Evolutionary conservation across 139 green algal species (phyloP).

Genomic region (Chlorella sorokiniana): DNA sequence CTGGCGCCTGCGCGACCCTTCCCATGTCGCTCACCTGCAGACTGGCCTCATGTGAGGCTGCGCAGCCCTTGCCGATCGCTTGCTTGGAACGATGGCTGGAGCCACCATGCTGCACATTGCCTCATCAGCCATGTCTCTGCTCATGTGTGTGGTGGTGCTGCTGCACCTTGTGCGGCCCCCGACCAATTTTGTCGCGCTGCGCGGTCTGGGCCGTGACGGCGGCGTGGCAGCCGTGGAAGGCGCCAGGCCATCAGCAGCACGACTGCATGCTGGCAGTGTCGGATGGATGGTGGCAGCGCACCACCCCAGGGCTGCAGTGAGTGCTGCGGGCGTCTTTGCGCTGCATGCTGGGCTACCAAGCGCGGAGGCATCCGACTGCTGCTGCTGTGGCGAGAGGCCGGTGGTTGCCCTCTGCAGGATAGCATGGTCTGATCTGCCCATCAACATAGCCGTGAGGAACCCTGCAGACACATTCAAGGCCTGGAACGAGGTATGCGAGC

Average conservation of each 20-base stretch:
- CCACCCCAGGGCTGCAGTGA: not conserved
- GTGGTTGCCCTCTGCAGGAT: not conserved
- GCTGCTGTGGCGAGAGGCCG: too few species aligned
- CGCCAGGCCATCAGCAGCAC: not conserved
- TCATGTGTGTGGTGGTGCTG: slow-evolving; percentile 1
- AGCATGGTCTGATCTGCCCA: not conserved
- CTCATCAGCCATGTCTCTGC: not conserved
- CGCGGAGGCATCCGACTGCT: not conserved
- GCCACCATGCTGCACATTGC: not conserved
- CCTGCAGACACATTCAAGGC: not conserved
- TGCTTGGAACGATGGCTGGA: not conserved
- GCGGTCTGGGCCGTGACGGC: not conserved
- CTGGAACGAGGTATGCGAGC: not conserved
- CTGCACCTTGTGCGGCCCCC: not conserved
- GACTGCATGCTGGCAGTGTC: not conserved
- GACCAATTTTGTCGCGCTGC: not conserved
- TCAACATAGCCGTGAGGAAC: not conserved
- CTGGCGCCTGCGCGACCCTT: too few species aligned
- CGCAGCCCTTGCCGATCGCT: too few species aligned
- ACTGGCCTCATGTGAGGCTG: too few species aligned
- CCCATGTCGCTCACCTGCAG: too few species aligned
- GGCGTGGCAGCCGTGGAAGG: not conserved
- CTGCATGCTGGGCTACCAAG: too few species aligned
- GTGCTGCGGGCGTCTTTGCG: not conserved
- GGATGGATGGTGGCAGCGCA: slow-evolving; percentile 6